Percentiles rank a stretch among this genome's conserved stretches.
phyloP scores from a whole-genome alignment of 805 yeast species.

The Kuraishia ogatae region DNA sequence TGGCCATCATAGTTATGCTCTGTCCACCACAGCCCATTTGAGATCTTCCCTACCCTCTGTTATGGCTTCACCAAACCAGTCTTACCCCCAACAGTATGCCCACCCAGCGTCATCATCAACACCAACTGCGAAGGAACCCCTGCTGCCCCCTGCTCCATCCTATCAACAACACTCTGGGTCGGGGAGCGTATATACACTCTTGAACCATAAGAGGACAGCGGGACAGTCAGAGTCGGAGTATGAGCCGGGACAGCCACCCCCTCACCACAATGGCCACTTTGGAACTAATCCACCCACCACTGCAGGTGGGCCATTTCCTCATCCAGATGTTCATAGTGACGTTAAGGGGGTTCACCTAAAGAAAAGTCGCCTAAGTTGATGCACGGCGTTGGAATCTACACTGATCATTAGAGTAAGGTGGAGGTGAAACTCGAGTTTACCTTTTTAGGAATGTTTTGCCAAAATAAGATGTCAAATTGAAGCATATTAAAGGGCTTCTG shows the following conservation, averaged over 20 bases:
- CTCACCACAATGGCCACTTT: background rate
- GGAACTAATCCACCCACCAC: background rate
- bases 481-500: no score
- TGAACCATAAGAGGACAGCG: slow-evolving; percentile 2
- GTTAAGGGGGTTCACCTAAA: background rate
- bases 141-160: background rate
- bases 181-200: slow-evolving; percentile 1
- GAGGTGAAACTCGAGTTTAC: no score
- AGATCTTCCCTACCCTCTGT: background rate
- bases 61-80: background rate
- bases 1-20: background rate
- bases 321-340: background rate
- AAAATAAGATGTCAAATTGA: no score
- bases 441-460: no score
- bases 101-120: background rate
- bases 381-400: no score
- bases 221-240: background rate
- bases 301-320: background rate
- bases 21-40: background rate
- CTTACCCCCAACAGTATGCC: background rate
- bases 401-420: no score
- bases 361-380: background rate
- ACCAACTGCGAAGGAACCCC: background rate
- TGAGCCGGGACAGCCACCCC: background rate
- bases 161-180: background rate